Evolutionary conservation across 768 basidiomycete genomes (phyloP), one percentile per base, ranked within the genome.

Genomic region (Tephrocybe sp.): DNA sequence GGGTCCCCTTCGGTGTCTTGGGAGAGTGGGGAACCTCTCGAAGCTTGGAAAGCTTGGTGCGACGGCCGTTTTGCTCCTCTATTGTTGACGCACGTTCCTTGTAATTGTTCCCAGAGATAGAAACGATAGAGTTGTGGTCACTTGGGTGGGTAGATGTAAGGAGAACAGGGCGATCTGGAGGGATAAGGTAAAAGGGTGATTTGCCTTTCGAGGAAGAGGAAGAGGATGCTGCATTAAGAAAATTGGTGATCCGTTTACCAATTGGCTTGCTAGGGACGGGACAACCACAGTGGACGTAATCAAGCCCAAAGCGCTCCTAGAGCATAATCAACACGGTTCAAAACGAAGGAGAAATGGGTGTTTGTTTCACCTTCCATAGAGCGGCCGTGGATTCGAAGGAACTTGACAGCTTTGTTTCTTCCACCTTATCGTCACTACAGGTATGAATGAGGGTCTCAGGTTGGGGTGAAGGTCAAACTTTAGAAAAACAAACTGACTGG

Each of bases 401-500:
- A 13, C 5, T 17, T 13, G 35, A 13, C 13, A 36, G 35, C 17
- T 36, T 36, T 3, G 14, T 4, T 11, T 36, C 35, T 13, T 36
- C 76, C 4, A 83, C 74, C 20, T 56, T 62, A 30, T 62, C 61
- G 17, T 82, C 78, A 56, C 76, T 84, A 4, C 35, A 36, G 35
- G 35, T 12, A 35, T 4, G 16, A 45, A 30, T 32, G 12, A 26
- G 2, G 11, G 11, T 44, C 6, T 33, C n/a, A 10, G 19, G 13
- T 36, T 39, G 32, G 16, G 14, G n/a, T 17, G 9, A 6, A 4
- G 33, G 16, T 31, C 9, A 6, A 13, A 16, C 10, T 11, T 8
- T 33, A 23, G 43, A 20, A 42, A 14, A 39, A 8, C 30, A 13
- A 19, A 38, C 81, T 63, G 45, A 83, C 83, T 85, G 83, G 57